phyloP scores from a whole-genome alignment of 2,329 filamentous ascomycete species.

The Calonectria crousiana region DNA sequence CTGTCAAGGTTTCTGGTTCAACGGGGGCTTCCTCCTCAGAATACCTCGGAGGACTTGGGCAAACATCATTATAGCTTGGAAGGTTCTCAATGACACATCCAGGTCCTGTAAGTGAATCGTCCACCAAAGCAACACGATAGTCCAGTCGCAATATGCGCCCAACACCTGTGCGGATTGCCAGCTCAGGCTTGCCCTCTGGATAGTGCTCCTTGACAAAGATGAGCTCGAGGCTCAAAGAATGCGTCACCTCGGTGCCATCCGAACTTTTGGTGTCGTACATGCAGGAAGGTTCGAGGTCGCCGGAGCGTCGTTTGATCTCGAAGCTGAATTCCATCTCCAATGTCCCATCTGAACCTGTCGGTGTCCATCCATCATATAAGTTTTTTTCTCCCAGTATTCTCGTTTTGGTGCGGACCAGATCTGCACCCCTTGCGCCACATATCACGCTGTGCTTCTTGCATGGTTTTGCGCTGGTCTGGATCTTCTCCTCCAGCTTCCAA shows the following conservation, averaged over 20 bases:
- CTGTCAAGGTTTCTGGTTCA: background rate
- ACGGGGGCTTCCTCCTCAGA: background rate
- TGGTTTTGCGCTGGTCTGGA: slow-evolving; percentile 79
- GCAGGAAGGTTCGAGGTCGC: slow-evolving; percentile 63
- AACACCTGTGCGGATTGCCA: slow-evolving; percentile 86
- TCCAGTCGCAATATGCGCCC: slow-evolving; percentile 92
- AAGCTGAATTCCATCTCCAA: slow-evolving; percentile 76
- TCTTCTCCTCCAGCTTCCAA: slow-evolving; percentile 91
- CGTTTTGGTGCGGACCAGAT: slow-evolving; percentile 65
- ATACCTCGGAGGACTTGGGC: slow-evolving; percentile 18
- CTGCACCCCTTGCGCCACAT: background rate
- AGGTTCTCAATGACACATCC: slow-evolving; percentile 18
- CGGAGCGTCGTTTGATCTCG: slow-evolving; percentile 39
- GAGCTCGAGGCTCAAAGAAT: slow-evolving; percentile 89
- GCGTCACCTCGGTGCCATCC: slow-evolving; percentile 82
- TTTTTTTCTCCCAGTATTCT: slow-evolving; percentile 83
- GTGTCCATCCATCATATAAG: slow-evolving; percentile 89
- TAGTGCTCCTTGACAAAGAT: slow-evolving; percentile 92
- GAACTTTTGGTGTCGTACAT: slow-evolving; percentile 81
- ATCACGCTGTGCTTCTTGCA: slow-evolving; percentile 75
- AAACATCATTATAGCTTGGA: slow-evolving; percentile 20
- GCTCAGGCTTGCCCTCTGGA: slow-evolving; percentile 72
- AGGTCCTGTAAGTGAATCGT: slow-evolving; percentile 50
- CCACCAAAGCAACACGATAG: slow-evolving; percentile 84
- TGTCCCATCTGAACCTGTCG: slow-evolving; percentile 62